Percentiles rank a stretch among this genome's conserved stretches.
These are phyloP conservation scores for Mortierella polycephala DNA, from an alignment of 371 early-diverging fungal species.

Conservation along the genomic window DNA sequence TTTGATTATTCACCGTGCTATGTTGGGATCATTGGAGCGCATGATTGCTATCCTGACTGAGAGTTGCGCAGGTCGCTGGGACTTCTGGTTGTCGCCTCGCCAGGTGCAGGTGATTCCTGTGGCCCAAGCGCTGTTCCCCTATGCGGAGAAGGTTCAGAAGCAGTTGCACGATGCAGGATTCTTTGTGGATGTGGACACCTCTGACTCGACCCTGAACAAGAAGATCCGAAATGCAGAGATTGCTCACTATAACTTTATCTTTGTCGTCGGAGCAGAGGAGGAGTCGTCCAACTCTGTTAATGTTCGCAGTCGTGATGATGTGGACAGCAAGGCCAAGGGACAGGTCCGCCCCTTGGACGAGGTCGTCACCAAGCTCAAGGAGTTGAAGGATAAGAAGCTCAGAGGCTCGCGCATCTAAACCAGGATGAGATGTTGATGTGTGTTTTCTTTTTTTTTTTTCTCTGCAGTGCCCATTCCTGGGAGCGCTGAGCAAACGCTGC, in stretches of 20 bases:
- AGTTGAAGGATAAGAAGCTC: conserved; percentile 67
- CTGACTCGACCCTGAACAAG: conserved; percentile 93
- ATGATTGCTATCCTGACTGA: conserved; percentile 98
- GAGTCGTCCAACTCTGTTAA: conserved; percentile 85
- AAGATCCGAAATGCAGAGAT: conserved; percentile 89
- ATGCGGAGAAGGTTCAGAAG: conserved; percentile 67
- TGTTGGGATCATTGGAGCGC: conserved; percentile 98
- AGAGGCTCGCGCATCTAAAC: conserved; percentile 67
- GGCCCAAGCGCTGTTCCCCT: conserved; percentile 64
- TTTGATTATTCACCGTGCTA: conserved; percentile 99
- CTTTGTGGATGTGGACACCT: conserved; percentile 86
- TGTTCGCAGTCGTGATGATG: conserved; percentile 87
- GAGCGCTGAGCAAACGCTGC: no score
- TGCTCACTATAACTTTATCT: conserved; percentile 89
- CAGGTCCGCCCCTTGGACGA: conserved; percentile 77
- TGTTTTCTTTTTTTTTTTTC: not conserved
- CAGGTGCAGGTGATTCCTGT: conserved; percentile 94
- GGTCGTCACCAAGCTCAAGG: conserved; percentile 69
- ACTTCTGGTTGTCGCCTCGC: conserved; percentile 99
- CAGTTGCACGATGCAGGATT: conserved; percentile 76
- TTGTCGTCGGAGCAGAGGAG: conserved; percentile 95
- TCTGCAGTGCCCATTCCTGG: not conserved
- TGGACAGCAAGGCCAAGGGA: conserved; percentile 79
- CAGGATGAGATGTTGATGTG: not conserved
- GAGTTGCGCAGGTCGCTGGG: conserved; percentile 96